phyloP scores from a whole-genome alignment of 306 rosid genomes.

The Lathyrus aphaca region DNA sequence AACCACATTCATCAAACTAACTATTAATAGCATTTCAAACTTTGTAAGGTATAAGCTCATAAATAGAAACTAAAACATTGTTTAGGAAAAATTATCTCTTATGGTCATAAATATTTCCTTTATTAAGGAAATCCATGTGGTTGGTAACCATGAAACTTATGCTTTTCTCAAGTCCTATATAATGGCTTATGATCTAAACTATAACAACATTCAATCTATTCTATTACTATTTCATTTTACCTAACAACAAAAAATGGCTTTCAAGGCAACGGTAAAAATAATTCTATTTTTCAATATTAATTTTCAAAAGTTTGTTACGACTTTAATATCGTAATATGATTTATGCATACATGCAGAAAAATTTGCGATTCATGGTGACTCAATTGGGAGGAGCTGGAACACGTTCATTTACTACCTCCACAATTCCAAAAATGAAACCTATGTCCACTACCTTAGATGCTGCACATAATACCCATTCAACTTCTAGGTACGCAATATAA shows the following conservation, averaged over 20 bases:
- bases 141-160: neutral
- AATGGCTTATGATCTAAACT: neutral
- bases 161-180: constrained; percentile 9
- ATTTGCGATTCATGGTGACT: neutral
- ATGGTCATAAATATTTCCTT: constrained; percentile 19
- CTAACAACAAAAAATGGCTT: constrained; percentile 42
- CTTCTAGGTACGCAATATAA: constrained; percentile 16
- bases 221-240: neutral
- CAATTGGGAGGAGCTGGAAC: constrained; percentile 40
- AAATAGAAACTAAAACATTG: neutral
- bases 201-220: neutral
- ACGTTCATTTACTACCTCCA: constrained; percentile 30
- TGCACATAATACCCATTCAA: constrained; percentile 1
- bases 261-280: constrained; percentile 34
- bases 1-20: neutral
- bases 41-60: neutral
- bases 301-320: neutral
- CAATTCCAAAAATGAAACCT: constrained; percentile 44
- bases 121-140: constrained; percentile 22
- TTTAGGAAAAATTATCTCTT: neutral
- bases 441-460: constrained; percentile 11
- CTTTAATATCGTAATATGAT: neutral
- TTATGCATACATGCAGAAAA: constrained; percentile 34
- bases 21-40: neutral
- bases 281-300: neutral